Base-by-base conservation (phyloP, 371 early-diverging fungal species). In the Mortierella sp. region DNA sequence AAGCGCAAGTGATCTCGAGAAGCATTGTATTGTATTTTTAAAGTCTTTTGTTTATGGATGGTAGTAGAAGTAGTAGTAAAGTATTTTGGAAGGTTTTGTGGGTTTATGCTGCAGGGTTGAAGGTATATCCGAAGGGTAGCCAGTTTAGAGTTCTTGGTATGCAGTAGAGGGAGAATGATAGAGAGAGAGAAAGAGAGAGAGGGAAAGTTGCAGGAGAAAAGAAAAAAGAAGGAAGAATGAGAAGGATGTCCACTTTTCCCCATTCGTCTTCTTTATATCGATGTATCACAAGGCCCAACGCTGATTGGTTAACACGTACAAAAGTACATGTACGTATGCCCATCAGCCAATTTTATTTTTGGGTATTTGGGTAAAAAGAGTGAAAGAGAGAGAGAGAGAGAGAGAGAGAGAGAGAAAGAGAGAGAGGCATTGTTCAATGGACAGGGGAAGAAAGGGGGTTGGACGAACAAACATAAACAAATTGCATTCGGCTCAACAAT, bases 1-100 rank as follows among this genome's bases (percentile, higher is more conserved):
- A 71, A 47, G 80, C 80, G 61, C 75, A 80, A 32, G 68, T 64
- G 68, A 80, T 80, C 51, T 80, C 80, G 65, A 80, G 71, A 47
- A 80, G 72, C 80, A 80, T 80, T 39, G 43, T 60, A 14, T 30
- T 1, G 30, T 30, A 30, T 30, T 30, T 30, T 30, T n/a, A 20
- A 37, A 2, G 26, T 55, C 1, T 22, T 2, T 11, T 22, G 26
- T 11, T 22, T 11, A 55, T 22, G 24, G 2, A 55, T 11, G 26
- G 11, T 22, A 55, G 11, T 2, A 24, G 26, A 55, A 24, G 18
- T 49, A n/a, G 49, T 49, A 49, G n/a, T 49, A n/a, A n/a, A 5
- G 49, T n/a, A n/a, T 49, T 49, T 49, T 11, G 40, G 10, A 51
- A 8, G 51, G 16, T 43, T 9, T 43, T 43, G 43, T 43, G 43